phyloP scores from a whole-genome alignment of 192 early-diverging fungal species.

The Mycoemilia scoparia region DNA sequence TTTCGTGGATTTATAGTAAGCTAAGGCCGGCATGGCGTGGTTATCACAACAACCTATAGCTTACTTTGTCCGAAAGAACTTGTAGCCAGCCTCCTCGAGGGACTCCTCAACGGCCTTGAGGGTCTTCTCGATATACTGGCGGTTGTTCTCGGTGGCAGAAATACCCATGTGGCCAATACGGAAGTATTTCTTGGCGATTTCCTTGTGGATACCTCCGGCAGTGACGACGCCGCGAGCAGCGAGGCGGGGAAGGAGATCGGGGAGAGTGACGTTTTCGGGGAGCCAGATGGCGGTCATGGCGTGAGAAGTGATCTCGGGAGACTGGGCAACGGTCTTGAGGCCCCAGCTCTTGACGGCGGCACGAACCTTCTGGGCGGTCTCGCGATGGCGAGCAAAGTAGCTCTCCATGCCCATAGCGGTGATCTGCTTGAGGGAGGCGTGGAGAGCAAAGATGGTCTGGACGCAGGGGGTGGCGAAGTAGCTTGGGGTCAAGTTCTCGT shows the following conservation, averaged over 20 bases:
- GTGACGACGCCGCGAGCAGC: constrained; percentile 65
- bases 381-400: constrained; percentile 60
- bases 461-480: constrained; percentile 98
- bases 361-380: constrained; percentile 58
- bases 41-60: too few species aligned
- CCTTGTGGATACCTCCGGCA: constrained; percentile 78
- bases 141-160: constrained; percentile 47
- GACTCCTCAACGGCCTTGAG: constrained; percentile 39
- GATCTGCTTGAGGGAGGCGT: constrained; percentile 64
- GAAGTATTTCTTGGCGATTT: constrained; percentile 79
- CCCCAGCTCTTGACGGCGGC: constrained; percentile 43
- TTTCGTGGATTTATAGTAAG: too few species aligned
- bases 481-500: constrained; percentile 75
- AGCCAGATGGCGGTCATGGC: constrained; percentile 78
- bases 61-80: too few species aligned
- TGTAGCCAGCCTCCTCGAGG: constrained; percentile 33
- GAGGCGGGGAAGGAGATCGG: constrained; percentile 61
- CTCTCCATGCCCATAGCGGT: constrained; percentile 45
- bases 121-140: constrained; percentile 43
- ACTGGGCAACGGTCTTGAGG: constrained; percentile 49
- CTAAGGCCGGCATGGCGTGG: too few species aligned
- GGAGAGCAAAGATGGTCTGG: constrained; percentile 75
- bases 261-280: constrained; percentile 57
- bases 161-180: constrained; percentile 83
- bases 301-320: constrained; percentile 40